A percentile compares a stretch with the other conserved stretches of the same genome.
These are phyloP conservation scores for Ligustrum vulgare DNA, from an alignment of 257 asterid species.

Conservation along the genomic window DNA sequence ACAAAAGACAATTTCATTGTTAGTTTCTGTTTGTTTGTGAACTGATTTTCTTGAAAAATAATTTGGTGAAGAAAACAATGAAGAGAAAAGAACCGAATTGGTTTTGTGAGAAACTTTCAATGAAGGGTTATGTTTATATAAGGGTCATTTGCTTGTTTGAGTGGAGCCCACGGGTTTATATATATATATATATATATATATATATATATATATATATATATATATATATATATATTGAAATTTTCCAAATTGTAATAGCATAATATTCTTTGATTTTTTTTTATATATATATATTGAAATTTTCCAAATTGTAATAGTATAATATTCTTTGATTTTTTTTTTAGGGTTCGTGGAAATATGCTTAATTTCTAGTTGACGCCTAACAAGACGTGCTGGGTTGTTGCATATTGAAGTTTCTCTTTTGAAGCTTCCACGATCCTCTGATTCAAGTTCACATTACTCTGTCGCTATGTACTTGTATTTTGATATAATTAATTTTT, in stretches of 20 bases:
- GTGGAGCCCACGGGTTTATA: slow-evolving; percentile 17
- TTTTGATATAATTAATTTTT: neutral
- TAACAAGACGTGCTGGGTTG: slow-evolving; percentile 30
- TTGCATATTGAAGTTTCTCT: slow-evolving; percentile 28
- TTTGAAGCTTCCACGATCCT: slow-evolving; percentile 5
- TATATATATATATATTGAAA: neutral
- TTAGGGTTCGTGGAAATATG: neutral
- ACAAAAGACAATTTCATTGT: slow-evolving; percentile 36
- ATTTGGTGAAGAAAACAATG: slow-evolving; percentile 4
- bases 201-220: too few species aligned
- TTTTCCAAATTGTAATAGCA: neutral
- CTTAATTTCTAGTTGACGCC: slow-evolving; percentile 9
- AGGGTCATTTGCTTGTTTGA: neutral
- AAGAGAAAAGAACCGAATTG: slow-evolving; percentile 3
- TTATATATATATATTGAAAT: neutral
- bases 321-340: neutral
- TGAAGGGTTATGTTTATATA: slow-evolving; percentile 26
- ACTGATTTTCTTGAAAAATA: slow-evolving; percentile 5
- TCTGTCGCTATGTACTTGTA: neutral
- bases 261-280: neutral
- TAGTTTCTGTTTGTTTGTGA: neutral
- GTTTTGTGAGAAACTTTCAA: slow-evolving; percentile 22
- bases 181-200: too few species aligned
- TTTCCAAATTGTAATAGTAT: neutral
- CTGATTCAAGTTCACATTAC: neutral